Evolutionary conservation across 108 stramenopile genomes (phyloP), one percentile per base, ranked within the genome.

Genomic region (Hondaea fermentalgiana): DNA sequence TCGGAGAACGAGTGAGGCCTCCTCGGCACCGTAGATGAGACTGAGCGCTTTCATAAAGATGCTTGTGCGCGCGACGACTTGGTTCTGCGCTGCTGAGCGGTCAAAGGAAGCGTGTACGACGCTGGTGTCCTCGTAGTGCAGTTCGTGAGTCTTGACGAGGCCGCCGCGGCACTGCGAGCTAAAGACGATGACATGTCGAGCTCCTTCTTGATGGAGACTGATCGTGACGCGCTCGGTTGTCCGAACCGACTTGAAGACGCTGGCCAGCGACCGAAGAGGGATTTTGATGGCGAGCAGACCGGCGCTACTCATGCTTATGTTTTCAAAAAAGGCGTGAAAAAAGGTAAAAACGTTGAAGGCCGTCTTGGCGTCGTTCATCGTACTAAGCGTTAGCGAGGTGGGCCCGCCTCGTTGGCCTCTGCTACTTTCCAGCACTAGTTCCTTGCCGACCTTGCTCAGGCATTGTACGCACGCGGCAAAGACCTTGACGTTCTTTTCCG

Each of bases 331-430:
- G 16, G 76, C 45, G 17, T 83, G n/a, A 3, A 53, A 83, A 23
- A 83, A 83, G n/a, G 51, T 53, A 83, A 83, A 83, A 0, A 53
- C 51, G 76, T 35, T 83, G 23, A 83, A 83, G 25, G 76, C 76
- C 19, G 76, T 83, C 76, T 83, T 83, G n/a, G 49, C 76, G 76
- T 83, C 76, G 76, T 83, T 83, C 76, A 83, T 83, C 0, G 76
- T 53, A 17, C 49, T 83, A 43, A 83, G 76, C 3, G 51, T 83
- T 45, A 83, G 14, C 76, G 76, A 28, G 19, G 49, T 53, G 25
- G 51, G 16, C 17, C 76, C 76, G 28, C 28, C 64, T 10, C 14
- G 10, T 8, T 17, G 25, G 8, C 35, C 64, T 6, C 76, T 43
- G 76, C 51, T 83, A 4, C 3, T 16, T 45, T 83, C 76, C 19